Evolutionary conservation across 805 yeast species (phyloP).

Genomic region (Metschnikowia matae): DNA sequence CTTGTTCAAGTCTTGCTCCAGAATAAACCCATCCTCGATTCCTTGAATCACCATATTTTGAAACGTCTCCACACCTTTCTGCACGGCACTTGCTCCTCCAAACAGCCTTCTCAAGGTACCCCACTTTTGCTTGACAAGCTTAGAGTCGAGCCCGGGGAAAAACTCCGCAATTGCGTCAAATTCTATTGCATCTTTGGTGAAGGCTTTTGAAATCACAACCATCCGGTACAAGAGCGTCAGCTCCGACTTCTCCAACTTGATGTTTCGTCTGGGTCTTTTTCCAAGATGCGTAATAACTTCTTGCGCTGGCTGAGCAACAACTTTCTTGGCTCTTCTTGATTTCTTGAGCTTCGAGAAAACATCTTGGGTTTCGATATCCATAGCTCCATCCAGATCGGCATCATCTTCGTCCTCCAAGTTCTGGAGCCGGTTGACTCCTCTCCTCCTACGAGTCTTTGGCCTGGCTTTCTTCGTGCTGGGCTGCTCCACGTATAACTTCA

Average conservation of each 20-base stretch:
- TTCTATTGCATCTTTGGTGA: conserved; percentile 51
- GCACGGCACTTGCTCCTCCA: conserved; percentile 50
- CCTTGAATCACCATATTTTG: conserved; percentile 59
- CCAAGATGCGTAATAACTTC: neutral
- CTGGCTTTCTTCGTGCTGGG: conserved; percentile 6
- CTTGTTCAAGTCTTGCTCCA: conserved; percentile 46
- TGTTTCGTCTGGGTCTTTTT: conserved; percentile 16
- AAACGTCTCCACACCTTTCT: conserved; percentile 60
- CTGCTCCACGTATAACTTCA: conserved; percentile 13
- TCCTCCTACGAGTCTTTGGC: neutral
- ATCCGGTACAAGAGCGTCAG: conserved; percentile 56
- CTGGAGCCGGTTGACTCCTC: conserved; percentile 12
- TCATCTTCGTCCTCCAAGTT: conserved; percentile 12
- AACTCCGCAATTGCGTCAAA: conserved; percentile 58
- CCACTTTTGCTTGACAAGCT: conserved; percentile 63
- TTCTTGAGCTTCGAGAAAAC: conserved; percentile 10
- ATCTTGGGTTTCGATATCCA: conserved; percentile 2
- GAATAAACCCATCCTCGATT: conserved; percentile 52
- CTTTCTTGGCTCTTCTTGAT: conserved; percentile 16
- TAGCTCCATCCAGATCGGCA: conserved; percentile 1
- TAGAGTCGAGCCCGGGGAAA: conserved; percentile 41
- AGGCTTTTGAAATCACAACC: conserved; percentile 63
- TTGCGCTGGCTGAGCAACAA: conserved; percentile 7
- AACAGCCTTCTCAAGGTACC: conserved; percentile 52
- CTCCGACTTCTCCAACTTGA: conserved; percentile 41